Conservation (phyloP, 2,329 filamentous ascomycete genomes). For the Neofusicoccum umdonicola region DNA sequence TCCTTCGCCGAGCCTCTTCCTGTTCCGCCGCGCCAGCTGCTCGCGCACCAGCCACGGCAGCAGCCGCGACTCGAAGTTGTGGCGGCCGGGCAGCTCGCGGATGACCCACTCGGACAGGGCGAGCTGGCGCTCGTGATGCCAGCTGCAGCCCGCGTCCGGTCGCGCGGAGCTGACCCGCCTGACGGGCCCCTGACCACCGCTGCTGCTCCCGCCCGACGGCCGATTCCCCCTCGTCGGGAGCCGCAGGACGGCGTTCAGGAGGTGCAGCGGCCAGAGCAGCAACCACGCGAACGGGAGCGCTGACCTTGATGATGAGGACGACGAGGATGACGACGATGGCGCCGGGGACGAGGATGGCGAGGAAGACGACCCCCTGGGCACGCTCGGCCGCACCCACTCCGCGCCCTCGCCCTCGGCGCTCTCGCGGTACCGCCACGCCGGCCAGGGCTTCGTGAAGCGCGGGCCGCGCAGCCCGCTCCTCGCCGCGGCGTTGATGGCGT, state of each 20-base stretch:
- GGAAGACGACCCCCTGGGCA: background rate
- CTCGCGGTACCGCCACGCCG: background rate
- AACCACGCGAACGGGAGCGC: too few relatives aligned
- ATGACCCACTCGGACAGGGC: constrained; percentile 11
- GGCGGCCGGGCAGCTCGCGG: background rate
- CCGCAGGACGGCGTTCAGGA: too few relatives aligned
- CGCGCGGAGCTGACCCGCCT: too few relatives aligned
- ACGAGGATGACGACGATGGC: too few relatives aligned
- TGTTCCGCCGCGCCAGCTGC: background rate
- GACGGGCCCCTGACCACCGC: too few relatives aligned
- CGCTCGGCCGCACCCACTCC: constrained; percentile 4
- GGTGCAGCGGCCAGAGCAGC: too few relatives aligned
- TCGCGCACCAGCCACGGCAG: constrained; percentile 6
- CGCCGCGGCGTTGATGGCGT: background rate
- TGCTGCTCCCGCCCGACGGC: too few relatives aligned
- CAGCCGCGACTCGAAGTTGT: constrained; percentile 10
- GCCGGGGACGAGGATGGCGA: background rate
- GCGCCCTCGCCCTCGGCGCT: background rate
- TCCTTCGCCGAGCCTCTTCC: background rate
- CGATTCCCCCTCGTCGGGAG: too few relatives aligned
- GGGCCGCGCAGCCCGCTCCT: too few relatives aligned
- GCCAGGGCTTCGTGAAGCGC: background rate
- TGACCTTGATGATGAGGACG: too few relatives aligned
- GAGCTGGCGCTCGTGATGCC: background rate
- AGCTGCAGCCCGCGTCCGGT: background rate